Base-by-base conservation (phyloP, 441 rosid species). In the Adansonia madagascariensis region DNA sequence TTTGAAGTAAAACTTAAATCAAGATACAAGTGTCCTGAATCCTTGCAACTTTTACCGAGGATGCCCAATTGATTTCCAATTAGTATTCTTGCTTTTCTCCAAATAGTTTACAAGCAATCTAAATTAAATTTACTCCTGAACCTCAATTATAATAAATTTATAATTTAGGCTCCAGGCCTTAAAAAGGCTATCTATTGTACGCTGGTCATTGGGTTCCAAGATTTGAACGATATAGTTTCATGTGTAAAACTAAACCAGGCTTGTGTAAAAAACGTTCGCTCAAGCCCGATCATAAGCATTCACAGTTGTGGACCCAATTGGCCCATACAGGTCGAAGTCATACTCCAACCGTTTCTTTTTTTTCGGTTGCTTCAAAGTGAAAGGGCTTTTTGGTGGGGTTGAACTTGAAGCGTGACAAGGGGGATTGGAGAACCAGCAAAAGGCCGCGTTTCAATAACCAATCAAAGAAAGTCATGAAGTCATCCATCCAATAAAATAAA, bases 401-500 rank as follows among this genome's bases (percentile, higher is more conserved):
- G 20, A 18, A 71, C 1, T 27, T 27, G 22, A 31, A 62, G 46
- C 68, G 18, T 63, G 68, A 63, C 22, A 35, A 22, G 47, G 8
- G 68, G 46, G 17, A 53, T 52, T 31, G 62, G 62, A 17, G 50
- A 18, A 35, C 27, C 63, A 5, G 27, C 31, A 17, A 10, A 53
- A 71, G 49, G 46, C 31, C 77, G 82, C 86, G 84, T 86, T 62
- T 63, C 67, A 55, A 4, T 73, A 82, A 46, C 97, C 97, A 94
- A 92, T 90, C 3, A 85, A 79, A 85, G 71, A 78, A n/a, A 43
- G 2, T 17, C 59, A 12, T 43, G 70, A 71, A 71, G 86, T 84
- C 88, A 83, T 0, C 35, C 0, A 6, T 7, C 95, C 94, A 92
- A 84, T 90, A 3, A 56, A 0, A n/a, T 27, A 0, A 53, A 0